A percentile compares a stretch with the other conserved stretches of the same genome.
These are phyloP conservation scores for Leptodermis oblonga DNA, from an alignment of 257 asterid genomes.

Conservation along the genomic window DNA sequence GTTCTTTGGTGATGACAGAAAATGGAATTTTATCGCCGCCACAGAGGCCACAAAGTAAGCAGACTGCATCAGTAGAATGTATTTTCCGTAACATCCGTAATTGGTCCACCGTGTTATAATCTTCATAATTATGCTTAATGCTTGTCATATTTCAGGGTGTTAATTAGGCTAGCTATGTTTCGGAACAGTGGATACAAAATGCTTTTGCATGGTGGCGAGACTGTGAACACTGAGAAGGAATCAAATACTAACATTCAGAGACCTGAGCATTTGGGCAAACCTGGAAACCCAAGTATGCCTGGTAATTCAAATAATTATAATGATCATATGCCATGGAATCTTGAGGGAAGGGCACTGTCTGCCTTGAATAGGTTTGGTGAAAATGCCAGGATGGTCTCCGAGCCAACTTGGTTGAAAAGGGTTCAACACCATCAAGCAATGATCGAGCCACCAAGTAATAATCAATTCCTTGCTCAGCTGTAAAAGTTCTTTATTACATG, in stretches of 20 bases:
- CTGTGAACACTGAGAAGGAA: slow-evolving; percentile 34
- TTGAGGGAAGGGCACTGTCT: slow-evolving; percentile 86
- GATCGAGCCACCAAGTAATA: slow-evolving; percentile 55
- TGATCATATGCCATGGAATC: slow-evolving; percentile 47
- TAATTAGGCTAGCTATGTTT: slow-evolving; percentile 65
- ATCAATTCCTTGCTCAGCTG: background rate
- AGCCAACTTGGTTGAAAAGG: slow-evolving; percentile 72
- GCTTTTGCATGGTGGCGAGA: slow-evolving; percentile 96
- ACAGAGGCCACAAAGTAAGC: slow-evolving; percentile 79
- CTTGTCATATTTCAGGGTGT: slow-evolving; percentile 49
- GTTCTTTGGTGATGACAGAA: slow-evolving; percentile 69
- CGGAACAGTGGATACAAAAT: slow-evolving; percentile 70
- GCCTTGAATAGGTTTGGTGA: slow-evolving; percentile 92
- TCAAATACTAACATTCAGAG: slow-evolving; percentile 29
- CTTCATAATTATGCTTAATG: slow-evolving; percentile 45
- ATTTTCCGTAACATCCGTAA: slow-evolving; percentile 8
- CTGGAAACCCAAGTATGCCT: slow-evolving; percentile 37
- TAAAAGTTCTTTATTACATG: background rate
- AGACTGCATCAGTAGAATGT: slow-evolving; percentile 27
- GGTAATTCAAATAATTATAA: slow-evolving; percentile 33
- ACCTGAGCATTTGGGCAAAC: slow-evolving; percentile 28
- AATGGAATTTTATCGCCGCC: slow-evolving; percentile 81
- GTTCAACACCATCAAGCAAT: slow-evolving; percentile 69
- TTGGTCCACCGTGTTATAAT: slow-evolving; percentile 14
- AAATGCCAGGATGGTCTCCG: slow-evolving; percentile 60